phyloP scores from a whole-genome alignment of 768 basidiomycete genomes.

The Trametes cingulata region DNA sequence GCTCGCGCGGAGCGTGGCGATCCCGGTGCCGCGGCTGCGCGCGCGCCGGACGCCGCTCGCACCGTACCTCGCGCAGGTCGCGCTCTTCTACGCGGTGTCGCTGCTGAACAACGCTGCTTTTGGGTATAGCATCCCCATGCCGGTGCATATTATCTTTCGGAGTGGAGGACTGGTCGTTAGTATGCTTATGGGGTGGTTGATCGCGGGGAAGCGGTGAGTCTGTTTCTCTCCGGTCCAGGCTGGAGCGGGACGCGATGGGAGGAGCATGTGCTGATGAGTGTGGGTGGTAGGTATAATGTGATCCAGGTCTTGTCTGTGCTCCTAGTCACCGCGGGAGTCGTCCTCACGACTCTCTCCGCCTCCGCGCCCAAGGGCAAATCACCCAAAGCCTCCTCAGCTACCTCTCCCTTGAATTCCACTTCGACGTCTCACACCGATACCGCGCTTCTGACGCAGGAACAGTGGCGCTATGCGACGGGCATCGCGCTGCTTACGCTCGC shows the following conservation, averaged over 20 bases:
- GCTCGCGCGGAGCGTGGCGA: not conserved
- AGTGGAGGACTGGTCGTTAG: constrained; percentile 85
- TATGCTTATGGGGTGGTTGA: constrained; percentile 74
- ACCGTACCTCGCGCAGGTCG: constrained; percentile 78
- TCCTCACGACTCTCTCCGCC: constrained; percentile 80
- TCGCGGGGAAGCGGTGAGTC: constrained; percentile 63
- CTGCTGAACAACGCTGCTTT: constrained; percentile 92
- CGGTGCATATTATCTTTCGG: constrained; percentile 92
- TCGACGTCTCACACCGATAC: constrained; percentile 11
- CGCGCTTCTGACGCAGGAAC: not conserved
- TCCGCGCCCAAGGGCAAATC: constrained; percentile 36
- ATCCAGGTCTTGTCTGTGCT: constrained; percentile 73
- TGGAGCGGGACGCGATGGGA: too few species aligned
- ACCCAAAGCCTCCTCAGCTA: constrained; percentile 2
- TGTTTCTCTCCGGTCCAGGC: not conserved
- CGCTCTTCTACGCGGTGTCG: constrained; percentile 77
- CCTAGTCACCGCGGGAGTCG: constrained; percentile 79
- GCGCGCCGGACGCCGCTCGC: constrained; percentile 67
- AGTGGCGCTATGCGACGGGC: constrained; percentile 61
- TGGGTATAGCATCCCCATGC: constrained; percentile 82
- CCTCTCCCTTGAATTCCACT: too few species aligned
- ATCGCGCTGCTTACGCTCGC: constrained; percentile 75
- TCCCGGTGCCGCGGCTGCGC: constrained; percentile 49
- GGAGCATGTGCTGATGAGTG: too few species aligned
- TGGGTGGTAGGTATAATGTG: constrained; percentile 66